Base-by-base conservation (phyloP, 139 green algal genomes). In the Auxenochlorella protothecoides region DNA sequence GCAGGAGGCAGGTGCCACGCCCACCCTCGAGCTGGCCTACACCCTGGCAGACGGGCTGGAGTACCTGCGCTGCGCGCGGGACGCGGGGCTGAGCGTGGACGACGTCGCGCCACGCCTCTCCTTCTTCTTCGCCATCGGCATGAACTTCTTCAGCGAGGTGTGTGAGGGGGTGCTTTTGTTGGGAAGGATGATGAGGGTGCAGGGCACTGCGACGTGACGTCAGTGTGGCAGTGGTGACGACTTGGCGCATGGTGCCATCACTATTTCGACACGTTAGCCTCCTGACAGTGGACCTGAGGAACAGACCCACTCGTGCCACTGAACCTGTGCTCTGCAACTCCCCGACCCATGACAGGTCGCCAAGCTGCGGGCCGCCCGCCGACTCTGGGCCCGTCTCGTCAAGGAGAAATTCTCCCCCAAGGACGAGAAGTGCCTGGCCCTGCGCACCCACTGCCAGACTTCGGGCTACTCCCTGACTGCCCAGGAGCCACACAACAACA, bases 1-100 rank as follows among this genome's bases (percentile, higher is more conserved):
- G 85, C 85, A 90, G 81, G 80, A 87, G 63, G 82, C 82, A 12
- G 82, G 82, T 2, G 82, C 82, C 9, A 84, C 77, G 4, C 73
- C 79, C 2, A 56, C 57, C 7, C 71, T 91, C 53, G 86, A 91
- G 70, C 74, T 91, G 53, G 86, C 76, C 5, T 91, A 83, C 72
- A 91, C 86, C 5, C 77, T 91, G 55, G 86, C 86, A 4, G 85
- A 91, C 72, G 86, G 86, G 2, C 69, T 91, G 9, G 86, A 91
- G 65, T 91, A 91, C 78, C 72, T 91, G 8, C 72, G 81, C 27
- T 88, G 72, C n/a, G 85, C 66, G 56, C 55, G 80, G 74, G 69
- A 74, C 15, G 68, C 81, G n/a, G 82, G 85, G 55, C 74, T 88
- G n/a, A 44, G 13, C 3, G 84, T 91, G 52, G 86, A 91, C 66